Evolutionary conservation across 352 stramenopile species (phyloP), one percentile per base, ranked within the genome.

Genomic region (Globisporangium heterothallicum): DNA sequence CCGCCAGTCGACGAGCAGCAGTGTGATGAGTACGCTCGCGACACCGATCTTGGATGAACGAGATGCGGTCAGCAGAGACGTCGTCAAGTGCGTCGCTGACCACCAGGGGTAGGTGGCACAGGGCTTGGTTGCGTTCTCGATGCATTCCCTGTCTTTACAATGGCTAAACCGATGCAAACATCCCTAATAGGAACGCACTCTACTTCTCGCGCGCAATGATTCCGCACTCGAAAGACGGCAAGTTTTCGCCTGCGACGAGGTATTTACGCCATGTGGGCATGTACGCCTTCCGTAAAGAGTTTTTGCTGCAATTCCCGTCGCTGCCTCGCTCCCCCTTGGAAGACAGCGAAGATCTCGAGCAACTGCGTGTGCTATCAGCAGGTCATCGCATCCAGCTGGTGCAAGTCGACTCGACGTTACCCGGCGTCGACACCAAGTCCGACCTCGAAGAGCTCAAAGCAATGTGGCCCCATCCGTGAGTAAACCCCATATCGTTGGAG

Each of bases 141-240:
- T 25, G 13, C 9, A 16, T 22, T 19, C 10, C 12, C 7, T 4
- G 27, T 5, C 2, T 19, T 19, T 19, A n/a, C n/a, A n/a, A 16
- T 27, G 8, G 12, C 21, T 21, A 35, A 45, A n/a, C n/a, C n/a
- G n/a, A n/a, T n/a, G n/a, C n/a, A n/a, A n/a, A n/a, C n/a, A n/a
- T n/a, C n/a, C n/a, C n/a, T n/a, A n/a, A 10, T 51, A 91, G 79
- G 42, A 82, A 93, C 42, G 82, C 84, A 14, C 62, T 94, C 25
- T 94, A 93, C 62, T 94, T 94, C 54, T 94, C 84, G 10, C 72
- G 81, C 42, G 75, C 76, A 5, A 67, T 91, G 64, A 88, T 93
- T 21, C 82, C 84, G 30, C 71, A 86, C 58, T 85, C 72, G 25
- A 93, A 91, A 51, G 67, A 49, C 40, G 78, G 78, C 21, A 24